Evolutionary conservation across 768 basidiomycete genomes (phyloP).

Genomic region (Phylloporus sp.): DNA sequence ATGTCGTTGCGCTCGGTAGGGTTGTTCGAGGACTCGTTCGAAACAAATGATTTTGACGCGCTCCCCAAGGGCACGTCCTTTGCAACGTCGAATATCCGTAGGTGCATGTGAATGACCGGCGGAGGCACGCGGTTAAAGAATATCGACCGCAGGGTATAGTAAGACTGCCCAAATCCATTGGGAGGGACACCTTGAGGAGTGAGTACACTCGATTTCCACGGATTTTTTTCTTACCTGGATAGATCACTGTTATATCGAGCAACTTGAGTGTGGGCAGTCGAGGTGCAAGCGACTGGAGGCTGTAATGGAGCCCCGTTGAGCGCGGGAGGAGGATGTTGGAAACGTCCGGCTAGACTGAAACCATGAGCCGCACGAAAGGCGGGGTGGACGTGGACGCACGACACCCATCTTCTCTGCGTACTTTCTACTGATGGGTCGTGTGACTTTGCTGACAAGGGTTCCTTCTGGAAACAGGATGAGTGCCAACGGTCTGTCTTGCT

Average conservation of each 20-base stretch:
- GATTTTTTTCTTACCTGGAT: conserved; percentile 57
- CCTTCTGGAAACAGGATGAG: conserved; percentile 95
- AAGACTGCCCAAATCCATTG: conserved; percentile 77
- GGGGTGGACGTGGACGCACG: conserved; percentile 46
- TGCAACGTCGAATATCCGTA: conserved; percentile 71
- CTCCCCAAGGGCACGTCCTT: conserved; percentile 67
- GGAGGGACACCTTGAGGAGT: conserved; percentile 60
- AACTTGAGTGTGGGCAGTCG: conserved; percentile 72
- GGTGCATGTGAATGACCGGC: conserved; percentile 81
- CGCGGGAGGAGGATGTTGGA: conserved; percentile 80
- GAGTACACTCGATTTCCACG: background rate
- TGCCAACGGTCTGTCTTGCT: conserved; percentile 65
- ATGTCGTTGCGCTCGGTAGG: conserved; percentile 45
- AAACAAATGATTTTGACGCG: conserved; percentile 34
- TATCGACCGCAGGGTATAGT: conserved; percentile 86
- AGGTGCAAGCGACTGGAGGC: conserved; percentile 73
- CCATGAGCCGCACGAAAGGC: conserved; percentile 9
- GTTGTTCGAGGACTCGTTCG: conserved; percentile 26
- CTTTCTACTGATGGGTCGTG: conserved; percentile 77
- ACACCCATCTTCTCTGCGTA: conserved; percentile 87
- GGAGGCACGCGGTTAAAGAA: conserved; percentile 79
- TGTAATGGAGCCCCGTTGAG: conserved; percentile 86
- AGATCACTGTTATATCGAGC: conserved; percentile 88
- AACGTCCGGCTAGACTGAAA: conserved; percentile 61
- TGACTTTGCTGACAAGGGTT: conserved; percentile 84